Evolutionary conservation across 179 eudicot species (phyloP), one percentile per base, ranked within the genome.

Genomic region (Nepenthes alata): DNA sequence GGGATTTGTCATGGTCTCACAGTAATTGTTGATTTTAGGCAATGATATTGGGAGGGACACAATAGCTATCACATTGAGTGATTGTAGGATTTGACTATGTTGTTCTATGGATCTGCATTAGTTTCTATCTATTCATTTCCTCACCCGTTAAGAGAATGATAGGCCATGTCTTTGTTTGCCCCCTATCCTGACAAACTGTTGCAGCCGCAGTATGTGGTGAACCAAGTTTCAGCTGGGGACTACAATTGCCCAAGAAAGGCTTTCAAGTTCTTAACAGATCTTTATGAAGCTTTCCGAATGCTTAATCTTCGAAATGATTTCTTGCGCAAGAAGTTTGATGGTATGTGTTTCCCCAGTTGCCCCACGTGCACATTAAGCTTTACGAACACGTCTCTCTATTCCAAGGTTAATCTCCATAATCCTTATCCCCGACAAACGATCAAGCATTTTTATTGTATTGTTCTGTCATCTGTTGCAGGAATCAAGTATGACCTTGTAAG

Each of bases 161-260:
- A 2, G n/a, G 78, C 62, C 11, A 1, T 35, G 16, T 3, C 37
- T 36, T 37, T 44, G 16, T n/a, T n/a, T 52, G 10, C 38, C 57
- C 62, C 41, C 15, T 16, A 49, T 1, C 4, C 14, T 52, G 55
- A 2, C 13, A 3, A 52, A 52, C 16, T 52, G 15, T 75, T 77
- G 83, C 91, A 85, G 91, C 91, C 91, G 8, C 81, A 87, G 73
- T 82, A 78, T 65, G 91, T 80, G 58, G 87, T 82, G 63, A 85
- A 85, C 74, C 83, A 66, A 73, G 91, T 83, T 61, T 80, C 91
- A 38, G 79, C 91, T 64, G 88, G 81, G 51, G 78, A 83, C 72
- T 83, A 82, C 59, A 85, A 83, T 66, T 83, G 91, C 61, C 85
- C 88, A 53, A 63, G 72, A 69, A 80, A 72, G 72, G 91, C 83